Base-by-base conservation (phyloP, 108 stramenopile genomes). In the Aureococcus anophagefferens region DNA sequence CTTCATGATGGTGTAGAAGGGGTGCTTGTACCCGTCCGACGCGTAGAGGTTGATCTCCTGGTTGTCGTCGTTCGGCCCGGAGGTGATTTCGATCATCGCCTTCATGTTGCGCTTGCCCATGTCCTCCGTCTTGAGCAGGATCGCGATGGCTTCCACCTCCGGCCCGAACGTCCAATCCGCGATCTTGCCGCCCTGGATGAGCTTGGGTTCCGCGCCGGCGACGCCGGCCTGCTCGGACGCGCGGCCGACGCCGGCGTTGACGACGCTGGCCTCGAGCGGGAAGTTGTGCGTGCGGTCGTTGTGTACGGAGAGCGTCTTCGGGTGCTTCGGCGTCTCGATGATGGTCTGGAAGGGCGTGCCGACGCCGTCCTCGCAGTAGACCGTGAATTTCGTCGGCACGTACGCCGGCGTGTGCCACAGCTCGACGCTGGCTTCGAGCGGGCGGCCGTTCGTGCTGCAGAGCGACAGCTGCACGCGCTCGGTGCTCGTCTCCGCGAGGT, bases 41-140 rank as follows among this genome's bases (percentile, higher is more conserved):
- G 88, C 88, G 86, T 88, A 91, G 37, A 91, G 71, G 76, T 89
- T 87, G 71, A 89, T 82, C 35, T 88, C 87, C 76, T 91, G 90
- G 80, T 91, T 91, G 88, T 84, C 89, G 77, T 91, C 88, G 80
- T 91, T 91, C 63, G 90, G 90, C 62, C 90, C 90, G 73, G 88
- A 88, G 71, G 88, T 83, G 64, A 91, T 71, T 68, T 89, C 90
- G 66, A 91, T 83, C 72, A 87, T 75, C 33, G 88, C 87, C 71
- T 89, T 89, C 68, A 91, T 73, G 11, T 88, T 88, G 81, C 90
- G 87, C n/a, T n/a, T n/a, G n/a, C n/a, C n/a, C n/a, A n/a, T n/a
- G 59, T 88, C 90, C 71, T 91, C 90, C 35, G 88, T 89, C 74
- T n/a, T n/a, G n/a, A n/a, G n/a, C n/a, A n/a, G n/a, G n/a, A n/a